A percentile compares a stretch with the other conserved stretches of the same genome.
phyloP scores from a whole-genome alignment of 225 moss, liverwort and hornwort species.

The Rhytidiadelphus loreus region DNA sequence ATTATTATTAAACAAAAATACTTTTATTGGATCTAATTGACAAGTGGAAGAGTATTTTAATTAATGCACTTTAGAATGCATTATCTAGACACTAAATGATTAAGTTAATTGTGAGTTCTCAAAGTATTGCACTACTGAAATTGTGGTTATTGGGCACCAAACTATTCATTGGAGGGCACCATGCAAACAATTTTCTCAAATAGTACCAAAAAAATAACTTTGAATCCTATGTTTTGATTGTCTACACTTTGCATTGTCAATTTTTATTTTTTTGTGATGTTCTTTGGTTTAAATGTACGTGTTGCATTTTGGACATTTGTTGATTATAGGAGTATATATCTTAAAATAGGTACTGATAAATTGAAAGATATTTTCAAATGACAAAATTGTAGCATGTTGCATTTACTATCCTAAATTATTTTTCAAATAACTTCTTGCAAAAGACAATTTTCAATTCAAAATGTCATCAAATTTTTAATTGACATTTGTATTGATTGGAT shows the following conservation, averaged over 20 bases:
- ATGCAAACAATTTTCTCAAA: background rate
- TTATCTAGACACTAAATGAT: background rate
- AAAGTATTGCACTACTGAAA: background rate
- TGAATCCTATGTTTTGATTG: too few species aligned
- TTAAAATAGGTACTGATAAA: background rate
- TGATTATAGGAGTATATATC: too few species aligned
- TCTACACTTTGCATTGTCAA: background rate
- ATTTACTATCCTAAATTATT: background rate
- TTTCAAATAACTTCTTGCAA: background rate
- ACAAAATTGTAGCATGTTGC: background rate
- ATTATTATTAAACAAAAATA: background rate
- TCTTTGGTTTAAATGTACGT: background rate
- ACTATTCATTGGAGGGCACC: rapidly evolving
- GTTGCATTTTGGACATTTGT: background rate
- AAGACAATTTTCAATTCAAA: background rate
- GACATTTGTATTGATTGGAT: background rate
- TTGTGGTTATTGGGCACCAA: rapidly evolving
- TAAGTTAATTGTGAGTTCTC: background rate
- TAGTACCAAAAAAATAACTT: too few species aligned
- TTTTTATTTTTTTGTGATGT: background rate
- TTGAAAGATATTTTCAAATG: background rate
- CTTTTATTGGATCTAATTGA: too few species aligned
- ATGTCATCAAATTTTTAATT: background rate
- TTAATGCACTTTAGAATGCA: background rate
- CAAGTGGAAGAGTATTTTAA: background rate